These are phyloP conservation scores for Allium sativum DNA, from an alignment of 106 monocot genomes.

Conservation along the genomic window DNA sequence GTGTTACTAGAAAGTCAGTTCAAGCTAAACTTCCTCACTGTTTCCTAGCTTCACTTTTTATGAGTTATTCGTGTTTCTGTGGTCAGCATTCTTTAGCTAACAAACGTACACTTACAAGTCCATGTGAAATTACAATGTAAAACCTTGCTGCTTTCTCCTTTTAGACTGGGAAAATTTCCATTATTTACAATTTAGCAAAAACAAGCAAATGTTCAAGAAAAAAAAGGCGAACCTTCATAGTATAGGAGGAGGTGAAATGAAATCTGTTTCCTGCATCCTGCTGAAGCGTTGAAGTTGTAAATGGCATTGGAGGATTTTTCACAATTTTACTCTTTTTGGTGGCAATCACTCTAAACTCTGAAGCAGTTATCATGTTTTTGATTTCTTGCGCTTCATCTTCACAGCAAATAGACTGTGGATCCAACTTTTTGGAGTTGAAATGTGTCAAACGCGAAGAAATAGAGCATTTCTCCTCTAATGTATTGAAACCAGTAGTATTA, in stretches of 20 bases:
- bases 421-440: conserved; percentile 54
- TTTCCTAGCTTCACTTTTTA: too few species aligned
- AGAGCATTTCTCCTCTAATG: conserved; percentile 3
- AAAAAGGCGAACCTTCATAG: conserved; percentile 64
- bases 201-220: neutral
- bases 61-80: too few species aligned
- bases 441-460: conserved; percentile 50
- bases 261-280: conserved; percentile 82
- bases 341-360: conserved; percentile 51
- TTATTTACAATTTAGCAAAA: neutral
- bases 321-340: conserved; percentile 41
- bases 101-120: too few species aligned
- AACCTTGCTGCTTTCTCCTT: too few species aligned
- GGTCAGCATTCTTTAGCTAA: too few species aligned
- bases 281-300: conserved; percentile 88
- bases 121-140: too few species aligned
- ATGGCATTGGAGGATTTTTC: conserved; percentile 83
- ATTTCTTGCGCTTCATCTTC: conserved; percentile 44
- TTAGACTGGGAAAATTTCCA: neutral
- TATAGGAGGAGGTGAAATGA: conserved; percentile 60
- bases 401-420: conserved; percentile 53
- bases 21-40: too few species aligned
- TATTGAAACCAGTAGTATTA: conserved; percentile 6
- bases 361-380: conserved; percentile 29
- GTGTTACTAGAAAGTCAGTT: too few species aligned